Evolutionary conservation across 2,329 filamentous ascomycete species (phyloP).

Genomic region (Paraphaeosphaeria sporulosa): DNA sequence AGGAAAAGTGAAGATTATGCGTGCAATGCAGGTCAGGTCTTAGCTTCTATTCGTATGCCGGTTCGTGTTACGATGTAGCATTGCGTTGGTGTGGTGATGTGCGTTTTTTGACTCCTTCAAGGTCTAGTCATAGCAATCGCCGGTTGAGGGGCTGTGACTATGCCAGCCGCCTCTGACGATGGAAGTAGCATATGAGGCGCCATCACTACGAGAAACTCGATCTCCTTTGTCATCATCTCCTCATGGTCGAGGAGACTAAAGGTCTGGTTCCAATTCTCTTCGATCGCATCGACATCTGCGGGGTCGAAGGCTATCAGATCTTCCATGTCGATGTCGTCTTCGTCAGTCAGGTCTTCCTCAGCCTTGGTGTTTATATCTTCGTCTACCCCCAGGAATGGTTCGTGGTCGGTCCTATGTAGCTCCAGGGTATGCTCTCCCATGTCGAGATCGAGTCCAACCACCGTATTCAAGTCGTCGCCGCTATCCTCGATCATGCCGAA

Average conservation of each 20-base stretch:
- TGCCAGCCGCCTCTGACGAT: neutral
- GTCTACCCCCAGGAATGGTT: neutral
- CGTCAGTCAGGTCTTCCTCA: slow-evolving; percentile 9
- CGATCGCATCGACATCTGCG: slow-evolving; percentile 6
- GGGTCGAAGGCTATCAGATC: slow-evolving; percentile 2
- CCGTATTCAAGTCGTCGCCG: neutral
- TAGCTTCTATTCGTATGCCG: neutral
- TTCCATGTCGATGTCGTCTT: slow-evolving; percentile 16
- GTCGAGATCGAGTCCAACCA: neutral
- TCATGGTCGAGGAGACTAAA: neutral
- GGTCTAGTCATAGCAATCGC: neutral
- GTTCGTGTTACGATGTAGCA: neutral
- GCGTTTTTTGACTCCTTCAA: neutral
- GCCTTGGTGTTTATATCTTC: neutral
- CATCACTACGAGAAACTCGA: slow-evolving; percentile 5
- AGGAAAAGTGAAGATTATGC: neutral
- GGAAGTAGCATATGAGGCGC: slow-evolving; percentile 8
- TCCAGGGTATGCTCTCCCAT: neutral
- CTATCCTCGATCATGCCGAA: neutral
- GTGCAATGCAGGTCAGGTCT: neutral
- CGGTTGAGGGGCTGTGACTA: neutral
- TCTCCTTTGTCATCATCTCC: neutral
- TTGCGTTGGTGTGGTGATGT: neutral
- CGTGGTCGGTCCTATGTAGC: neutral
- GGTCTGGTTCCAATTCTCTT: neutral